Evolutionary conservation across 2,329 filamentous ascomycete genomes (phyloP), one percentile per base, ranked within the genome.

Genomic region (Aureobasidium subglaciale): DNA sequence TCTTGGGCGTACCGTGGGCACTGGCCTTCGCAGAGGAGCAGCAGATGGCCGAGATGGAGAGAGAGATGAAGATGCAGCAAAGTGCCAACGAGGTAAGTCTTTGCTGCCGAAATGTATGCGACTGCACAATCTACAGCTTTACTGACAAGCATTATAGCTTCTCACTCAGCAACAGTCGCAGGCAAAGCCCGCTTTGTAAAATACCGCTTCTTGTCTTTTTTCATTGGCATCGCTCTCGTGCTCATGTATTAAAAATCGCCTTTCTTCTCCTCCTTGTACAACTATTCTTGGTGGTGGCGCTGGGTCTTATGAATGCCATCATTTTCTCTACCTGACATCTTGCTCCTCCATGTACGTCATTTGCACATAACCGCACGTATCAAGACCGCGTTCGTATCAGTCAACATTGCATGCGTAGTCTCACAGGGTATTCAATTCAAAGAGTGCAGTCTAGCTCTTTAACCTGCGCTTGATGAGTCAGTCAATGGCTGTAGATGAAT

Each of bases 11-110:
- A 50, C 93, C 93, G 56, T 97, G 90, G 79, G 91, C 90, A 58
- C 78, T 99, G 63, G 92, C 90, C 57, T 92, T 90, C 70, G 85
- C 87, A 61, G 93, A 99, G 79, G 93, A 99, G 78, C 90, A 96
- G 80, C 89, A 96, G 78, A 84, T 95, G 71, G 80, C 92, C 62
- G 92, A 96, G 78, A 95, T 96, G 90, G 93, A 99, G 83, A 85
- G 90, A 73, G 92, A 96, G 78, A 90, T 91, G 82, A 85, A 87
- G 73, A 93, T 96, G 89, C 87, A 93, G 72, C 89, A 96, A 81
- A 83, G 87, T 67, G 90, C 90, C 61, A 86, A 87, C 68, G 89
- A 96, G 78, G 83, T 86, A 66, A 65, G 77, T 73, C 20, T 18
- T 16, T 5, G 22, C 9, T 27, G 40, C 15, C 18, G 8, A 13